Conservation (phyloP, 2,329 filamentous ascomycete genomes). For the Alternaria consortialis region DNA sequence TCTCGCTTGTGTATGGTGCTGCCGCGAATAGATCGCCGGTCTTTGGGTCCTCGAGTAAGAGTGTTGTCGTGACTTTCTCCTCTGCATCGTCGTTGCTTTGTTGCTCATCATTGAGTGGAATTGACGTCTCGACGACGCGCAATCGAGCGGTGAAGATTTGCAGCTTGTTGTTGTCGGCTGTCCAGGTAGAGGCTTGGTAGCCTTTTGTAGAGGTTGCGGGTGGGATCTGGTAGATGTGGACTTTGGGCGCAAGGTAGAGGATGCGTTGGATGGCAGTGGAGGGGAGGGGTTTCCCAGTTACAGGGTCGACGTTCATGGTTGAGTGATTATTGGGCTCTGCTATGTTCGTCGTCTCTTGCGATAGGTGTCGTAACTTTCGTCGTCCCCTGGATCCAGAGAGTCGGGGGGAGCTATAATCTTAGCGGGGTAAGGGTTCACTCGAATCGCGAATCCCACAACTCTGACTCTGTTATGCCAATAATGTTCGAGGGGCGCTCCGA, state of each 20-base stretch:
- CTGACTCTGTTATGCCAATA: constrained; percentile 1
- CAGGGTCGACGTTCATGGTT: constrained; percentile 73
- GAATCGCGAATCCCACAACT: neutral
- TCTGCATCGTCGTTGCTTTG: constrained; percentile 49
- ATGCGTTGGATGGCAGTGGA: constrained; percentile 83
- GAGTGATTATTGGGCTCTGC: neutral
- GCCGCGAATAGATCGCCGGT: constrained; percentile 83
- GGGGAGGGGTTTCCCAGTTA: constrained; percentile 73
- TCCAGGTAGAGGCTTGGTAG: constrained; percentile 82
- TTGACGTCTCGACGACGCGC: constrained; percentile 78
- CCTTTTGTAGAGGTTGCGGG: constrained; percentile 80
- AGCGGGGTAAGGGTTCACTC: constrained; percentile 8
- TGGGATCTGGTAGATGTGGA: constrained; percentile 89
- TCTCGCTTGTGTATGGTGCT: constrained; percentile 73
- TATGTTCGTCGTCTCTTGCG: neutral
- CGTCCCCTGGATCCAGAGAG: constrained; percentile 4
- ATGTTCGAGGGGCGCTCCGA: constrained; percentile 11
- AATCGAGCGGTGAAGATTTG: constrained; percentile 88
- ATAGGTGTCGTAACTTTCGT: neutral
- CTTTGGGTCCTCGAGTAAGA: constrained; percentile 79
- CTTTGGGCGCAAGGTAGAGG: constrained; percentile 76
- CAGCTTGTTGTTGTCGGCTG: constrained; percentile 68
- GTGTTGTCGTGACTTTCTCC: constrained; percentile 73
- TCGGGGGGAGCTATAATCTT: constrained; percentile 6
- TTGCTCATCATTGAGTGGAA: constrained; percentile 49